Conservation (phyloP, 2,329 filamentous ascomycete genomes). For the Aspergillus sp. region DNA sequence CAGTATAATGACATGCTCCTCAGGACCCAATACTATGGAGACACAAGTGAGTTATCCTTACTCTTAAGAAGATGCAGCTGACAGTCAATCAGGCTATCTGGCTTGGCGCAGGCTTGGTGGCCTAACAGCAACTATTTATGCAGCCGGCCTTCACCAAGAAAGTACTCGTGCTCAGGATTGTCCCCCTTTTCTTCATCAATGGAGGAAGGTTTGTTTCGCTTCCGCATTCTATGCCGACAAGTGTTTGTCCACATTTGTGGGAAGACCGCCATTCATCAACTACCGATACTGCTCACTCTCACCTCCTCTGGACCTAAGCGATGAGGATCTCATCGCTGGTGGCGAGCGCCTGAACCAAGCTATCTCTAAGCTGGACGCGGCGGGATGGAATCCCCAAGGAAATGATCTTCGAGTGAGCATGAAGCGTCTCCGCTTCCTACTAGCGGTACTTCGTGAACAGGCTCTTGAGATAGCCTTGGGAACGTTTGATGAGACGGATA, state of each 20-base stretch:
- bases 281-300: constrained; percentile 48
- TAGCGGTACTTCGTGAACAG: constrained; percentile 35
- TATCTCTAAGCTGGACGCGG: constrained; percentile 31
- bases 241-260: constrained; percentile 55
- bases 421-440: constrained; percentile 32
- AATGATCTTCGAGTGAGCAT: constrained; percentile 26
- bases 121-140: constrained; percentile 52
- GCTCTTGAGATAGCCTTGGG: constrained; percentile 39
- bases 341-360: constrained; percentile 30
- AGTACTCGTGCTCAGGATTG: constrained; percentile 32
- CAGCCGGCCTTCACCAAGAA: constrained; percentile 54
- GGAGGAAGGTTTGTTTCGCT: constrained; percentile 48
- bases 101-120: constrained; percentile 55
- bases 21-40: constrained; percentile 40
- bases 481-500: constrained; percentile 26
- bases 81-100: constrained; percentile 43
- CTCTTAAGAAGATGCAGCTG: constrained; percentile 20
- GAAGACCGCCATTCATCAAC: constrained; percentile 53
- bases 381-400: constrained; percentile 34
- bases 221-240: constrained; percentile 54
- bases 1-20: constrained; percentile 40
- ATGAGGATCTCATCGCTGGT: constrained; percentile 33
- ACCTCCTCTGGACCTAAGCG: constrained; percentile 39
- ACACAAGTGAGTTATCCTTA: constrained; percentile 39
- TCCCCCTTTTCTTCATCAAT: constrained; percentile 47